A percentile compares a stretch with the other conserved stretches of the same genome.
Evolutionary conservation across 257 asterid genomes (phyloP).

Genomic region (Henckelia pumila): DNA sequence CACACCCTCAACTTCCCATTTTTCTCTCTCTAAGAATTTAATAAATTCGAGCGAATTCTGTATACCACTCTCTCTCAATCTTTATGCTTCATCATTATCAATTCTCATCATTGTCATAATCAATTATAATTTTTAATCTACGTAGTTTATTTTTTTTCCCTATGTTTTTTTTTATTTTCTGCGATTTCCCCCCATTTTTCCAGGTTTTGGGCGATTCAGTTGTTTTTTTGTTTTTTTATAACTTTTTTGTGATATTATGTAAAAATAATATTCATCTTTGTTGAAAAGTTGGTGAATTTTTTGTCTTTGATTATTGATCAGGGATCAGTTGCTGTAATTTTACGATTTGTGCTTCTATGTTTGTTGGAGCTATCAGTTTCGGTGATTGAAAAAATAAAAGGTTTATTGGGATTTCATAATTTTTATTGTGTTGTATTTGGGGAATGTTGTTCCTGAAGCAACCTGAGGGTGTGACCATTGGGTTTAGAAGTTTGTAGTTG

Average conservation of each 20-base stretch:
- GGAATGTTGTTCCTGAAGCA: constrained; percentile 62
- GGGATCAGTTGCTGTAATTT: constrained; percentile 30
- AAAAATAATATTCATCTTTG: constrained; percentile 11
- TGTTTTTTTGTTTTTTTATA: too few species aligned
- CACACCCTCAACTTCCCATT: too few species aligned
- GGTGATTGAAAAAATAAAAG: constrained; percentile 23
- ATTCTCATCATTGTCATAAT: constrained; percentile 11
- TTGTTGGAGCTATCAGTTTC: too few species aligned
- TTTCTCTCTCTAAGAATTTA: too few species aligned
- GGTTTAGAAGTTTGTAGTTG: constrained; percentile 35
- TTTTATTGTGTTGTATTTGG: constrained; percentile 23
- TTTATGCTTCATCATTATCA: constrained; percentile 23
- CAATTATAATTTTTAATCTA: constrained; percentile 18
- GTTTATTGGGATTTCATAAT: constrained; percentile 15
- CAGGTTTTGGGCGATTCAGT: constrained; percentile 9
- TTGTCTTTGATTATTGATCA: constrained; percentile 14
- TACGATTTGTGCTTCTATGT: too few species aligned
- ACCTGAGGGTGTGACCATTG: constrained; percentile 40
- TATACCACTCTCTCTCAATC: background rate
- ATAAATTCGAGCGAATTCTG: background rate
- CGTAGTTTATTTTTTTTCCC: too few species aligned
- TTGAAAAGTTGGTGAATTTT: constrained; percentile 2
- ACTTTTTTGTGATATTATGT: background rate
- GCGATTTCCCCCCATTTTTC: constrained; percentile 18
- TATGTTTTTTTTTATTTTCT: constrained; percentile 6